phyloP scores from a whole-genome alignment of 805 yeast genomes.

The Starmerella etchellsii region DNA sequence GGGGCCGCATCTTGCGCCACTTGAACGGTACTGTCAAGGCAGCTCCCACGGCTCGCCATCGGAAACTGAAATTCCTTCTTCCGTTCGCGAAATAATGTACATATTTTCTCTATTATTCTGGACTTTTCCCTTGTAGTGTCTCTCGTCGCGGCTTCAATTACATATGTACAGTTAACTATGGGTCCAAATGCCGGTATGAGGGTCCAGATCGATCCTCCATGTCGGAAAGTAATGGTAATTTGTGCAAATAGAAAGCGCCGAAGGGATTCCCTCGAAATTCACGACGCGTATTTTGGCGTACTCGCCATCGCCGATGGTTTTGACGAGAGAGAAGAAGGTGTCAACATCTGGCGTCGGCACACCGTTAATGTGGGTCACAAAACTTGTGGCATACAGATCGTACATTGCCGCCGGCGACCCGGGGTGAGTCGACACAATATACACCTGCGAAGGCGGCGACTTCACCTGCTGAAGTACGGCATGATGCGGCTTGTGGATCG shows the following conservation, averaged over 20 bases:
- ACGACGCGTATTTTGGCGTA: slow-evolving; percentile 72
- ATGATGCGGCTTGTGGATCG: slow-evolving; percentile 80
- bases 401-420: slow-evolving; percentile 85
- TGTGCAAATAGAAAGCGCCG: slow-evolving; percentile 73
- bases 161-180: not conserved
- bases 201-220: slow-evolving; percentile 17
- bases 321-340: slow-evolving; percentile 53
- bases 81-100: slow-evolving; percentile 14
- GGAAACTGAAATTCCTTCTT: slow-evolving; percentile 18
- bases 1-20: slow-evolving; percentile 39
- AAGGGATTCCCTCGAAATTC: slow-evolving; percentile 74
- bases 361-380: slow-evolving; percentile 83
- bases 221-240: slow-evolving; percentile 66
- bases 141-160: no score
- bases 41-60: slow-evolving; percentile 29
- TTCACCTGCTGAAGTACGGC: slow-evolving; percentile 78
- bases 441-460: slow-evolving; percentile 69
- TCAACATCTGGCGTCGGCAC: slow-evolving; percentile 55
- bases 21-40: slow-evolving; percentile 46
- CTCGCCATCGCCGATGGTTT: slow-evolving; percentile 59
- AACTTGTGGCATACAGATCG: slow-evolving; percentile 64
- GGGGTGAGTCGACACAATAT: slow-evolving; percentile 55
- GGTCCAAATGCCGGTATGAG: slow-evolving; percentile 13
- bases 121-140: no score
- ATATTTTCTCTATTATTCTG: no score